phyloP scores from a whole-genome alignment of 257 asterid species.

The Nicotiana paniculata region DNA sequence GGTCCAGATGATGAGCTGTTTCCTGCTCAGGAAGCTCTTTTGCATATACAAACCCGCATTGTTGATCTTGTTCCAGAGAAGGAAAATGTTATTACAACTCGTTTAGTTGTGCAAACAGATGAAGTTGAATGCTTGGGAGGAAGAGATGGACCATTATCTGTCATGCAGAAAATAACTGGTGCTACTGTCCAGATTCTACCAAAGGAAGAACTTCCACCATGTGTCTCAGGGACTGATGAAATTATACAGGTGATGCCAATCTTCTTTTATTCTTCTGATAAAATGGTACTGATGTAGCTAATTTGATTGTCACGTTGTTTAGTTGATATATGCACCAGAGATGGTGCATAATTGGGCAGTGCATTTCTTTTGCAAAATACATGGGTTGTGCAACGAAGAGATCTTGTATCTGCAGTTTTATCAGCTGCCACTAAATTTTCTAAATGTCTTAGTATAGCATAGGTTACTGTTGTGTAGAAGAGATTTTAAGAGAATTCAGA shows the following conservation, averaged over 20 bases:
- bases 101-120: slow-evolving; percentile 70
- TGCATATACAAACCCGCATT: slow-evolving; percentile 89
- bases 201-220: slow-evolving; percentile 53
- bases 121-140: slow-evolving; percentile 58
- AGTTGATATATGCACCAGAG: slow-evolving; percentile 2
- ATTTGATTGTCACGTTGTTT: background rate
- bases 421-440: background rate
- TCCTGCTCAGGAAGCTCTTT: slow-evolving; percentile 98
- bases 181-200: slow-evolving; percentile 59
- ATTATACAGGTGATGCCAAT: slow-evolving; percentile 60
- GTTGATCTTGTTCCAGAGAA: slow-evolving; percentile 69
- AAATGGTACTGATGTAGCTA: background rate
- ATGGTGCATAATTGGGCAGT: background rate
- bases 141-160: slow-evolving; percentile 34
- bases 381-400: background rate
- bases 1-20: slow-evolving; percentile 94
- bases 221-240: slow-evolving; percentile 54
- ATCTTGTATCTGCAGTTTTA: background rate
- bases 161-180: slow-evolving; percentile 53
- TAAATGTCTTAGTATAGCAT: background rate
- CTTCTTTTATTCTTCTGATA: background rate
- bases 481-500: background rate
- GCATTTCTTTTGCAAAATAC: background rate
- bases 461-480: background rate
- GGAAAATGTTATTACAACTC: slow-evolving; percentile 70